Conservation (phyloP, 495 filamentous ascomycete genomes). For the Xylaria scruposa region DNA sequence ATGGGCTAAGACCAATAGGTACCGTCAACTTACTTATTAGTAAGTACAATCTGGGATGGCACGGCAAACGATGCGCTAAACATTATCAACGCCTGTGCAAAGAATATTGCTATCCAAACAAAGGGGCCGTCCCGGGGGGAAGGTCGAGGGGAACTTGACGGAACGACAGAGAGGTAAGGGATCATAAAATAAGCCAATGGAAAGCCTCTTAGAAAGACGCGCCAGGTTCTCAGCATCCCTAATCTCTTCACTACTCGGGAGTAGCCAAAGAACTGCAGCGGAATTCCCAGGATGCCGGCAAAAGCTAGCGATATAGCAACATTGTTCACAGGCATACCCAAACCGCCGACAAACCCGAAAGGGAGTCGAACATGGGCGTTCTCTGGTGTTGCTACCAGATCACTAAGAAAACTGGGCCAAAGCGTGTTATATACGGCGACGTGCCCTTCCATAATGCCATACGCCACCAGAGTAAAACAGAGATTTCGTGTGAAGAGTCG, state of each 20-base stretch:
- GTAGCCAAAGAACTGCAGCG: constrained; percentile 71
- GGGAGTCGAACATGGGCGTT: constrained; percentile 53
- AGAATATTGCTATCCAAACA: constrained; percentile 66
- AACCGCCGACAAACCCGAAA: constrained; percentile 70
- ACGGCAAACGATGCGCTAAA: constrained; percentile 70
- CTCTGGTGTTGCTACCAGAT: constrained; percentile 61
- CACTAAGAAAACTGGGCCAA: constrained; percentile 73
- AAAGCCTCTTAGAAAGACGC: constrained; percentile 67
- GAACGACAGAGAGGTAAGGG: constrained; percentile 68
- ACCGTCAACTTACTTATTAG: constrained; percentile 63
- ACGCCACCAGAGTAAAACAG: constrained; percentile 61
- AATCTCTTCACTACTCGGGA: constrained; percentile 62
- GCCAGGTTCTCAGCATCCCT: constrained; percentile 65
- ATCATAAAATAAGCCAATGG: constrained; percentile 67
- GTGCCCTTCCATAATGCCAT: constrained; percentile 68
- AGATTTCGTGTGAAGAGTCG: constrained; percentile 71
- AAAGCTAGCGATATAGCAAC: constrained; percentile 72
- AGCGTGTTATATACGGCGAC: constrained; percentile 73
- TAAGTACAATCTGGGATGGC: constrained; percentile 67
- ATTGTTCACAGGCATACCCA: constrained; percentile 67
- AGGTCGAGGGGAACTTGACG: constrained; percentile 59
- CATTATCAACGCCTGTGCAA: constrained; percentile 68
- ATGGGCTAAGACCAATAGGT: neutral
- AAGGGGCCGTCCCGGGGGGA: constrained; percentile 60
- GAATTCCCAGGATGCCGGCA: constrained; percentile 69